Conservation (phyloP, 352 stramenopile species). For the Globisporangium orthogonon region DNA sequence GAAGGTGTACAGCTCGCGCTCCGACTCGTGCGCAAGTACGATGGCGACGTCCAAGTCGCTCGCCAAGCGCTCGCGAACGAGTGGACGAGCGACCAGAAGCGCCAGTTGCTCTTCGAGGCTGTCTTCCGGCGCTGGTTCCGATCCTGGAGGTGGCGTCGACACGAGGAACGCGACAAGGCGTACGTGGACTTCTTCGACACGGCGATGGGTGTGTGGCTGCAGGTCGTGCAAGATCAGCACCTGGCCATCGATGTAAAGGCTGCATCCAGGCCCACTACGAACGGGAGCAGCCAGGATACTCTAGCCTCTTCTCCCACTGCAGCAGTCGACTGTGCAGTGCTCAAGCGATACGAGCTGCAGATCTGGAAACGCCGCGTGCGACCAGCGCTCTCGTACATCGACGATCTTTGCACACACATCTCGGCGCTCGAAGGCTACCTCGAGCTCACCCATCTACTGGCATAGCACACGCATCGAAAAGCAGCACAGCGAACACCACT, state of each 20-base stretch:
- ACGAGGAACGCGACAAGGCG: slow-evolving; percentile 20
- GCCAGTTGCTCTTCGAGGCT: slow-evolving; percentile 26
- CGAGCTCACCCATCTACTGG: slow-evolving; percentile 44
- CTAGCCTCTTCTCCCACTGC: not conserved
- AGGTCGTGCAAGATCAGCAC: slow-evolving; percentile 43
- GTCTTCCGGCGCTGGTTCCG: slow-evolving; percentile 43
- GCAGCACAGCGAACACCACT: not conserved
- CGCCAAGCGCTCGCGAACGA: slow-evolving; percentile 20
- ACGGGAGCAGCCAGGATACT: not conserved
- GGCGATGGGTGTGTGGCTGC: slow-evolving; percentile 53
- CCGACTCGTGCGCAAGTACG: slow-evolving; percentile 27
- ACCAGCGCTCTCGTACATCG: slow-evolving; percentile 33
- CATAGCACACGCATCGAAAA: slow-evolving; percentile 15
- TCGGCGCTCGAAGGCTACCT: slow-evolving; percentile 48
- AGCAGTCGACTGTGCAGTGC: slow-evolving; percentile 14
- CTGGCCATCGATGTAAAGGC: slow-evolving; percentile 7
- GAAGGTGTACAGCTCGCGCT: slow-evolving; percentile 38
- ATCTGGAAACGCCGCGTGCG: slow-evolving; percentile 61
- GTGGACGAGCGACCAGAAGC: slow-evolving; percentile 43
- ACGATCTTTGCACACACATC: slow-evolving; percentile 67
- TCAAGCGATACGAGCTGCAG: slow-evolving; percentile 56
- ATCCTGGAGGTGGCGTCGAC: slow-evolving; percentile 19
- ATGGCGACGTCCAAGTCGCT: slow-evolving; percentile 22
- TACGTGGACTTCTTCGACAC: slow-evolving; percentile 58
- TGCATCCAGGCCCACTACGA: not conserved